Evolutionary conservation across 148 eudicot genomes (phyloP).

Genomic region (Hydrangea macrophylla): DNA sequence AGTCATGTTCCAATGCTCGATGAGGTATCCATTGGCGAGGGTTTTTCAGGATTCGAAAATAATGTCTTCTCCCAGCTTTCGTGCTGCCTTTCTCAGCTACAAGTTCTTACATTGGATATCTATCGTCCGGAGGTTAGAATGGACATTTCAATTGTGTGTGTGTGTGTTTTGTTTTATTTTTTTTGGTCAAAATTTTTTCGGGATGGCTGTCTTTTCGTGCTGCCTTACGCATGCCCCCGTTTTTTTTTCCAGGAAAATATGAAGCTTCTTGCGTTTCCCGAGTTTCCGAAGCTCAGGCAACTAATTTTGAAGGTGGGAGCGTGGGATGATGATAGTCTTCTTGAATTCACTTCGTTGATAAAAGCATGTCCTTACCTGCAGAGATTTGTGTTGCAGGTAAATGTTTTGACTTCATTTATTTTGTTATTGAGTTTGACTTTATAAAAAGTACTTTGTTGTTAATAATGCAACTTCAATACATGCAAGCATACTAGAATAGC

Average conservation of each 20-base stretch:
- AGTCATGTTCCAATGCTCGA: slow-evolving; percentile 25
- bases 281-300: slow-evolving; percentile 21
- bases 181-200: background rate
- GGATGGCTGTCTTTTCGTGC: background rate
- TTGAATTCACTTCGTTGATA: slow-evolving; percentile 20
- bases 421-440: background rate
- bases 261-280: slow-evolving; percentile 17
- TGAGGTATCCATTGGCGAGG: slow-evolving; percentile 21
- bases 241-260: slow-evolving; percentile 18
- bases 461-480: too few species aligned
- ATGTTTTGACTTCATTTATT: background rate
- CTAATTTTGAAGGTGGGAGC: slow-evolving; percentile 25
- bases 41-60: slow-evolving; percentile 19
- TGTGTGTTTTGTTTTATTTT: background rate
- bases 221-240: background rate
- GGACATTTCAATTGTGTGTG: background rate
- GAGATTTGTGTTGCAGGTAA: slow-evolving; percentile 25
- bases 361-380: slow-evolving; percentile 24
- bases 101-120: slow-evolving; percentile 25
- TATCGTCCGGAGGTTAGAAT: slow-evolving; percentile 17
- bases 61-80: slow-evolving; percentile 22
- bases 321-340: slow-evolving; percentile 31
- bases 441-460: background rate
- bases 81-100: slow-evolving; percentile 18
- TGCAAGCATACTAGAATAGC: too few species aligned